These are phyloP conservation scores for Lachnellula subtilissima DNA, from an alignment of 2,329 filamentous ascomycete species.

Conservation along the genomic window DNA sequence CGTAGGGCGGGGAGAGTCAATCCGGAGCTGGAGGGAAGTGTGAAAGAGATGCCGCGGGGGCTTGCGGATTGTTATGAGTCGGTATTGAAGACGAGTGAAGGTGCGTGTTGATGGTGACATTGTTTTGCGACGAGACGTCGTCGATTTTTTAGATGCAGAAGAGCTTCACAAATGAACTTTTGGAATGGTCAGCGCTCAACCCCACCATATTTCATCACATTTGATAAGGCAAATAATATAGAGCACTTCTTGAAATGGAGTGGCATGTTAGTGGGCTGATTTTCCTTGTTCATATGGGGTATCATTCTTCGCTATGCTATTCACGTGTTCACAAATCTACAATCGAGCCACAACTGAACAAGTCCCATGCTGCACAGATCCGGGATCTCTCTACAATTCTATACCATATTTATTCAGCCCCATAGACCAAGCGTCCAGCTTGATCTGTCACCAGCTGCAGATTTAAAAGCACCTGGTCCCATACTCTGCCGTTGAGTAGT, in stretches of 20 bases:
- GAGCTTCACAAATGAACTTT: conserved; percentile 2
- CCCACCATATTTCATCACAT: neutral
- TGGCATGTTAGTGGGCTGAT: too few relatives aligned
- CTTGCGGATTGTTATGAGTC: conserved; percentile 9
- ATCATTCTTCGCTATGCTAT: neutral
- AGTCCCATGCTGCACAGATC: too few relatives aligned
- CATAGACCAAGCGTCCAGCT: conserved; percentile 61
- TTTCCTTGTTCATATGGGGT: neutral
- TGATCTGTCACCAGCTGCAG: conserved; percentile 35
- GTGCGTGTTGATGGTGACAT: conserved; percentile 20
- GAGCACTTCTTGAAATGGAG: neutral
- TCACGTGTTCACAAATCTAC: neutral
- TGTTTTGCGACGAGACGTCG: conserved; percentile 7
- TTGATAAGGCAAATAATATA: neutral
- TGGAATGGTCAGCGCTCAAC: neutral
- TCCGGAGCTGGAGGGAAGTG: conserved; percentile 13
- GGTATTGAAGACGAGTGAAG: conserved; percentile 25
- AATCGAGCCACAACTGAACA: too few relatives aligned
- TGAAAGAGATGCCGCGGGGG: conserved; percentile 17
- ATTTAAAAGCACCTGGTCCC: conserved; percentile 49
- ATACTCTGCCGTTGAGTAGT: conserved; percentile 62
- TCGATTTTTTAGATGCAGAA: conserved; percentile 3
- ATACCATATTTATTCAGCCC: conserved; percentile 34
- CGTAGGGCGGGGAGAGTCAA: conserved; percentile 42
- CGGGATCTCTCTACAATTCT: neutral